Percentiles rank a stretch among this genome's conserved stretches.
Evolutionary conservation across 202 grass and related monocot genomes (phyloP).

Genomic region (Sporobolus alterniflorus): DNA sequence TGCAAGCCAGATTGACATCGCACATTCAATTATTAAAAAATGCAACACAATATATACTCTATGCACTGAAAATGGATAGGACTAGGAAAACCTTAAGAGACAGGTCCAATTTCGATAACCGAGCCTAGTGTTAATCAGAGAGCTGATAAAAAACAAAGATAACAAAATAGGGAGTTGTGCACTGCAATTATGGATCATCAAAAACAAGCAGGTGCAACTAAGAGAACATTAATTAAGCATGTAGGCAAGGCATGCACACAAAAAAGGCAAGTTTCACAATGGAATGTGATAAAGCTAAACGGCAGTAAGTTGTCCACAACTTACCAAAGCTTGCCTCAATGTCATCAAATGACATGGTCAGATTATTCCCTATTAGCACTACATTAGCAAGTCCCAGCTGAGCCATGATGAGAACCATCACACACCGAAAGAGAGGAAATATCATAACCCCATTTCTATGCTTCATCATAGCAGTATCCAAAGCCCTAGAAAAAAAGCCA

Average conservation of each 20-base stretch:
- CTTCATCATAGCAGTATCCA: constrained; percentile 34
- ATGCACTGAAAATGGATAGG: background rate
- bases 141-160: background rate
- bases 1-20: constrained; percentile 52
- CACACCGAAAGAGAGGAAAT: constrained; percentile 12
- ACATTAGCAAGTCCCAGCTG: constrained; percentile 63
- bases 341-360: constrained; percentile 63
- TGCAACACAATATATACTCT: background rate
- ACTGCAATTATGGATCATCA: background rate
- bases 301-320: constrained; percentile 11
- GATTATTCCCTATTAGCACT: constrained; percentile 77
- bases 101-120: background rate
- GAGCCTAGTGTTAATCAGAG: background rate
- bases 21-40: constrained; percentile 9
- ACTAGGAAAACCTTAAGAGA: background rate
- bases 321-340: constrained; percentile 88
- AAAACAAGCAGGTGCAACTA: background rate
- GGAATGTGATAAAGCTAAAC: constrained; percentile 3
- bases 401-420: constrained; percentile 44
- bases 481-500: background rate
- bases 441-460: background rate
- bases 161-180: background rate
- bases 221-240: constrained; percentile 8
- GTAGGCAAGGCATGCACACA: background rate
- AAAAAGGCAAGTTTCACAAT: constrained; percentile 2